Evolutionary conservation across 306 rosid species (phyloP).

Genomic region (Herpetospermum pedunculosum): DNA sequence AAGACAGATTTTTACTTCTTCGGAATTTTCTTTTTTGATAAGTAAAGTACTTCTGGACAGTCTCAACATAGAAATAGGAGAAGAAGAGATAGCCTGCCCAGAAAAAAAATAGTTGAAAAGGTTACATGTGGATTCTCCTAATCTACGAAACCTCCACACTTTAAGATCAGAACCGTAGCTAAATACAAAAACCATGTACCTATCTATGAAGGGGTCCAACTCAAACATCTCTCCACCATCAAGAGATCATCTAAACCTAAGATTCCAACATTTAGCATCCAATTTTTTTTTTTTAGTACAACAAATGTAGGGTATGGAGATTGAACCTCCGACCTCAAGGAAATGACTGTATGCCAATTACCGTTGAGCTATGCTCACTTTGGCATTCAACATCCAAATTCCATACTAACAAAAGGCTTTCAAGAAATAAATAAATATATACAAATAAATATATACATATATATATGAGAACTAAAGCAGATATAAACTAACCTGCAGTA

Average conservation of each 20-base stretch:
- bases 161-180: neutral
- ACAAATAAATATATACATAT: neutral
- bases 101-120: neutral
- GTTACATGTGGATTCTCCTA: neutral
- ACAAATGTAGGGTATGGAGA: too few relatives aligned
- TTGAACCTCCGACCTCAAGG: too few relatives aligned
- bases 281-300: too few relatives aligned
- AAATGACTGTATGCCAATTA: too few relatives aligned
- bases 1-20: neutral
- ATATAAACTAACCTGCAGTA: constrained; percentile 56
- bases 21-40: neutral
- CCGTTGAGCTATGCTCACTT: too few relatives aligned
- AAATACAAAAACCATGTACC: neutral
- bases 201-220: neutral
- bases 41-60: neutral
- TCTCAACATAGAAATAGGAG: neutral
- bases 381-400: neutral
- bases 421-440: neutral
- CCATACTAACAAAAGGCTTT: neutral
- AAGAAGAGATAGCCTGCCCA: neutral
- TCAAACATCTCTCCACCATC: neutral
- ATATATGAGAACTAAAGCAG: neutral
- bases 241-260: neutral
- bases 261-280: neutral
- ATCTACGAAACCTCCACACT: neutral